Percentiles rank a stretch among this genome's conserved stretches.
Evolutionary conservation across 192 early-diverging fungal genomes (phyloP).

Genomic region (Mycoemilia scoparia): DNA sequence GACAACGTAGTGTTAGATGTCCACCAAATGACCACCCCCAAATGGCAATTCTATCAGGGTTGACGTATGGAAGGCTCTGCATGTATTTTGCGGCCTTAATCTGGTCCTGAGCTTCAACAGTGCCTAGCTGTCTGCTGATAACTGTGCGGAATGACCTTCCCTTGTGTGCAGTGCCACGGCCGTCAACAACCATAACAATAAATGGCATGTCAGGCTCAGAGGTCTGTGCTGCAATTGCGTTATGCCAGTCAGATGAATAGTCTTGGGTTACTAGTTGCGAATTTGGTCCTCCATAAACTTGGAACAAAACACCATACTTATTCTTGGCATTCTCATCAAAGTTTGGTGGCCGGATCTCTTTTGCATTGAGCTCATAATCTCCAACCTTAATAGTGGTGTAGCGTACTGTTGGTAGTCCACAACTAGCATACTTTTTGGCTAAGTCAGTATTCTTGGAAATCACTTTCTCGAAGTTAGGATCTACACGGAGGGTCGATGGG

Average conservation of each 20-base stretch:
- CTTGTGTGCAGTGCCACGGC: slow-evolving; percentile 73
- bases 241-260: slow-evolving; percentile 55
- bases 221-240: slow-evolving; percentile 36
- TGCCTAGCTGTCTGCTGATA: slow-evolving; percentile 63
- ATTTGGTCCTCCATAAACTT: slow-evolving; percentile 78
- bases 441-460: slow-evolving; percentile 38
- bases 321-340: slow-evolving; percentile 44
- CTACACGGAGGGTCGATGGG: too few relatives aligned
- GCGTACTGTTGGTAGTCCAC: slow-evolving; percentile 38
- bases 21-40: slow-evolving; percentile 99
- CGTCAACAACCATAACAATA: slow-evolving; percentile 64
- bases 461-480: slow-evolving; percentile 32
- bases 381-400: slow-evolving; percentile 28
- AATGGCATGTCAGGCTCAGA: slow-evolving; percentile 37
- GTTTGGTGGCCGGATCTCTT: slow-evolving; percentile 57
- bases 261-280: slow-evolving; percentile 58
- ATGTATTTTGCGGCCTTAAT: slow-evolving; percentile 62
- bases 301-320: slow-evolving; percentile 76
- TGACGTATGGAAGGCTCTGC: slow-evolving; percentile 50
- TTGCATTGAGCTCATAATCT: slow-evolving; percentile 57
- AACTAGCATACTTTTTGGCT: slow-evolving; percentile 22
- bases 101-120: slow-evolving; percentile 70
- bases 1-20: slow-evolving; percentile 61
- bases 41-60: slow-evolving; percentile 60
- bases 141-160: slow-evolving; percentile 62